Evolutionary conservation across 805 yeast species (phyloP), one percentile per base, ranked within the genome.

Genomic region (Saccharomycodes ludwigii): DNA sequence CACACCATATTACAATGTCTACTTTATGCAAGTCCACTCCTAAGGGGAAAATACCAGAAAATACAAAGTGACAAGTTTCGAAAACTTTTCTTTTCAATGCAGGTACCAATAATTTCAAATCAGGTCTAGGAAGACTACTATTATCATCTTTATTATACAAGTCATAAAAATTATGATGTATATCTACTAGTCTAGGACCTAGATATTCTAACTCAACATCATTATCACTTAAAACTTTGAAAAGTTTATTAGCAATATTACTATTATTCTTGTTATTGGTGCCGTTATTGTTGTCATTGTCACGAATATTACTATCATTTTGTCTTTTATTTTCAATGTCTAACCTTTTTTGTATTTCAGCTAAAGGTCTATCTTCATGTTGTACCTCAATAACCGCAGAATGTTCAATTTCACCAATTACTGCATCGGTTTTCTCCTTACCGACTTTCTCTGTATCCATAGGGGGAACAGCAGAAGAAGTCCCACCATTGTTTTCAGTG

Each of bases 1-100:
- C 69, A 9, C 88, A 81, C 96, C 97, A 88, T 15, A 77, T 72
- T 2, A 86, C 95, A 27, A 91, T 81, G 49, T 84, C 95, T 4
- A 93, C 91, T 21, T 66, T 58, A 32, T 78, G 76, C 12, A 81
- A 57, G 33, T 73, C 68, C 9, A 76, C 65, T 2, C 91, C 91
- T n/a, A 83, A 50, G 1, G 96, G 96, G 15, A 91, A 66, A n/a
- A 88, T 65, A 0, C 97, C 96, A 4, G 94, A 79, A 42, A 91
- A 78, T 13, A 88, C 65, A 34, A 91, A 70, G 3, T 72, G 71
- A 28, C 76, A 68, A 5, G 76, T 86, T 16, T 65, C 54, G 37
- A 88, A 72, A 2, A 85, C 85, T 35, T 64, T 46, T 6, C 57
- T 51, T 48, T 86, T 88, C 69, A 88, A 65, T n/a, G 54, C 43